phyloP scores from a whole-genome alignment of 208 protist species.

The Trypanosomatidae sp. region DNA sequence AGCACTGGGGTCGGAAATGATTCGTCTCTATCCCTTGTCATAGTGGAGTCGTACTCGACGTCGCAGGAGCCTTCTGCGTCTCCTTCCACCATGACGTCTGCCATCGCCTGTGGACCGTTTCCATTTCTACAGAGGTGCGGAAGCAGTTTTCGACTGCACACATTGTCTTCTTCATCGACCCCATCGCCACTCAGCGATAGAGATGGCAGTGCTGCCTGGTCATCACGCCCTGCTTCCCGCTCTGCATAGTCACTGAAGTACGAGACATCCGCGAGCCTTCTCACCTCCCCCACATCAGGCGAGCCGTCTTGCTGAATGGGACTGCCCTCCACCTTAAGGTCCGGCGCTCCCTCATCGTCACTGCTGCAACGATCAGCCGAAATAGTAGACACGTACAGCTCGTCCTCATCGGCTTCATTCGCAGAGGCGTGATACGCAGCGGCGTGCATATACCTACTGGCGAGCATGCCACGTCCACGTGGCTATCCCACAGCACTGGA shows the following conservation, averaged over 20 bases:
- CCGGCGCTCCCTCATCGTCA: constrained; percentile 8
- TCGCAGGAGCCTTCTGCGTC: constrained; percentile 23
- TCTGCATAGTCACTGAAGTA: constrained; percentile 31
- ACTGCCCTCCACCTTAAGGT: constrained; percentile 30
- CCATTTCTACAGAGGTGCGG: neutral
- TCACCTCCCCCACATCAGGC: neutral
- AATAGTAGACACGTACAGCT: neutral
- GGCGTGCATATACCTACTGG: neutral
- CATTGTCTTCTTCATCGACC: neutral
- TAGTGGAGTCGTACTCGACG: constrained; percentile 2
- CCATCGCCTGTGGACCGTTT: neutral
- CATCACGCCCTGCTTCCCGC: neutral
- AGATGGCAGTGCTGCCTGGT: neutral
- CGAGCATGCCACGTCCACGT: constrained; percentile 2
- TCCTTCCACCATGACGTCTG: neutral
- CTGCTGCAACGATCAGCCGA: constrained; percentile 8
- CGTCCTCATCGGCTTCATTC: neutral
- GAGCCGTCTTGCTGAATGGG: constrained; percentile 9
- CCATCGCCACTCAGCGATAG: neutral
- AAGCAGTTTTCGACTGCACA: constrained; percentile 4
- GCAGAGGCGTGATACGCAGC: neutral
- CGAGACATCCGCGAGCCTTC: constrained; percentile 7
- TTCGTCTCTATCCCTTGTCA: neutral
- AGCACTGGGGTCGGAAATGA: constrained; percentile 3
- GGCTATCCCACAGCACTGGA: neutral